These are phyloP conservation scores for Scutellaria barbata DNA, from an alignment of 257 asterid genomes.

Conservation along the genomic window DNA sequence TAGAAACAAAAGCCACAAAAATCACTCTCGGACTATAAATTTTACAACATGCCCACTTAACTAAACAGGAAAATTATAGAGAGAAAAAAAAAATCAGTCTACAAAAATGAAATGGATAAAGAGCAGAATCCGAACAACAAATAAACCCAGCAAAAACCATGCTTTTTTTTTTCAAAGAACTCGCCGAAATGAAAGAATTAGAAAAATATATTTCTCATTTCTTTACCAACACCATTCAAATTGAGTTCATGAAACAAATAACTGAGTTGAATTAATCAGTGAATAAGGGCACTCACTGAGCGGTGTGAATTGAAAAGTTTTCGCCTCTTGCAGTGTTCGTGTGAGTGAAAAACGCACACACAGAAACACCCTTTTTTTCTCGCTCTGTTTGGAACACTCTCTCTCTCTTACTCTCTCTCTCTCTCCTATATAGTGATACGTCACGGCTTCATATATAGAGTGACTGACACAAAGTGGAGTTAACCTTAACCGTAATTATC, in stretches of 20 bases:
- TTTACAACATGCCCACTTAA: slow-evolving; percentile 17
- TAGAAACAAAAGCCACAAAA: slow-evolving; percentile 29
- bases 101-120: neutral
- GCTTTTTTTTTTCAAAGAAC: neutral
- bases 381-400: slow-evolving; percentile 6
- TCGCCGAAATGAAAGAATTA: slow-evolving; percentile 11
- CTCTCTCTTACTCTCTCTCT: slow-evolving; percentile 15
- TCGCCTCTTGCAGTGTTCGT: slow-evolving; percentile 13
- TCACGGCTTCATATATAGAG: slow-evolving; percentile 26
- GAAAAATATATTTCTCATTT: neutral
- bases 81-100: neutral
- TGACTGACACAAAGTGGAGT: slow-evolving; percentile 32
- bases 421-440: slow-evolving; percentile 4
- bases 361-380: slow-evolving; percentile 17
- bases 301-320: slow-evolving; percentile 28
- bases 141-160: neutral
- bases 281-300: slow-evolving; percentile 42
- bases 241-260: slow-evolving; percentile 18
- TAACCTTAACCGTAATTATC: slow-evolving; percentile 22
- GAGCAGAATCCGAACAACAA: neutral
- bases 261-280: slow-evolving; percentile 27
- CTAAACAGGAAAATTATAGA: slow-evolving; percentile 5
- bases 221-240: slow-evolving; percentile 20
- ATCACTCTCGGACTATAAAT: slow-evolving; percentile 4
- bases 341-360: slow-evolving; percentile 32